phyloP scores from a whole-genome alignment of 768 basidiomycete genomes.

The Pleurotus tuber-regium region DNA sequence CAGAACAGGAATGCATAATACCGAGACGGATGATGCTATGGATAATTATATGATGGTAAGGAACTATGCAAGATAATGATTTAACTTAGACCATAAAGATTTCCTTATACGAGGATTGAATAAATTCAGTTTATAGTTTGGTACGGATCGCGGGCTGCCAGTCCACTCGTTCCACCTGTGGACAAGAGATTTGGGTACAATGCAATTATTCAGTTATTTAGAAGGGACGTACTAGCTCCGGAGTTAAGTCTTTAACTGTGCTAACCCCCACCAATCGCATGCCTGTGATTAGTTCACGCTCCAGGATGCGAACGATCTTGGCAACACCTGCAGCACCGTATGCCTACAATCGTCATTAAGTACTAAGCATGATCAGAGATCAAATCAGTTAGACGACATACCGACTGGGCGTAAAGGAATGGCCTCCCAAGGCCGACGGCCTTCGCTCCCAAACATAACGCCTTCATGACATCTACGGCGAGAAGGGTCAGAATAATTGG shows the following conservation, averaged over 20 bases:
- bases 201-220: neutral
- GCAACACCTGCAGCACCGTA: constrained; percentile 73
- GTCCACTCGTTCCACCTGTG: constrained; percentile 60
- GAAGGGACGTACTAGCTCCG: constrained; percentile 61
- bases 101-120: neutral
- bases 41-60: too few relatives aligned
- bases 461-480: constrained; percentile 75
- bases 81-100: constrained; percentile 13
- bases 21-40: too few relatives aligned
- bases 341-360: constrained; percentile 40
- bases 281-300: constrained; percentile 72
- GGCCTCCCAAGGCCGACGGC: constrained; percentile 85
- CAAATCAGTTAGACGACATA: constrained; percentile 29
- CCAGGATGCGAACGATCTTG: constrained; percentile 63
- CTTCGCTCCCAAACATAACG: constrained; percentile 83
- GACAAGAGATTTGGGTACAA: neutral
- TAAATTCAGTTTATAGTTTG: constrained; percentile 27
- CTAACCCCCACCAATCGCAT: constrained; percentile 78
- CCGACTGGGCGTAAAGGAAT: constrained; percentile 85
- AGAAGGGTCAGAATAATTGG: neutral
- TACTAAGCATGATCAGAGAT: neutral
- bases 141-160: constrained; percentile 51
- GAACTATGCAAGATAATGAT: too few relatives aligned
- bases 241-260: constrained; percentile 60
- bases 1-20: too few relatives aligned